Evolutionary conservation across 306 rosid species (phyloP), one percentile per base, ranked within the genome.

Genomic region (Erythrophleum fordii): DNA sequence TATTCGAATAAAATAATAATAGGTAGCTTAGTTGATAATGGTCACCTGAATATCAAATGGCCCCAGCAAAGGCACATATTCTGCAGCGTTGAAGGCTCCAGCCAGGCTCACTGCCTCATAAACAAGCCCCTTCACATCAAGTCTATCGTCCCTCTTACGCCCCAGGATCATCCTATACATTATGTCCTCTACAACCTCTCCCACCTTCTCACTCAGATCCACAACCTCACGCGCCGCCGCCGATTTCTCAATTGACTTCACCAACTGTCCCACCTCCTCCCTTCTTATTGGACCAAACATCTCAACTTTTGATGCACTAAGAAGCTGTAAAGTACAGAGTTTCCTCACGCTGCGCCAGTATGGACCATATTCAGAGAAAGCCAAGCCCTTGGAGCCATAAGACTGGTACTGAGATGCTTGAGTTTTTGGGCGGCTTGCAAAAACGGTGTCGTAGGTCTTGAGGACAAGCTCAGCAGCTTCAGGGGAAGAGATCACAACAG

Each of bases 271-370:
- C 9, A 56, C 2, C 78, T 74, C 62, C 46, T 46, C 73, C 60
- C 34, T 45, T 37, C 80, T 64, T 39, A 29, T 3, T 5, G 62
- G 62, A 2, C 44, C 64, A 64, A 61, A 76, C 17, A 35, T n/a
- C 6, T 28, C 80, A 37, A 76, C 46, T 14, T 62, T 76, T 6
- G 80, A 62, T 1, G 72, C 49, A 31, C 73, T 26, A 4, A 83
- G 34, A 16, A 83, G 60, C 8, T 79, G 77, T 1, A 64, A 37
- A 0, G 22, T 67, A 18, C 81, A 79, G 2, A 83, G n/a, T 49
- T 74, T 83, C 42, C 83, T 83, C 12, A 74, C 0, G 68, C 37
- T 58, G 77, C 83, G 83, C 86, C 83, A 83, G 17, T 83, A 83
- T 0, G 83, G 17, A 26, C 83, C 83, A 31, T 62, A 76, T 16